Evolutionary conservation across 441 rosid species (phyloP).

Genomic region (Gossypium armourianum): DNA sequence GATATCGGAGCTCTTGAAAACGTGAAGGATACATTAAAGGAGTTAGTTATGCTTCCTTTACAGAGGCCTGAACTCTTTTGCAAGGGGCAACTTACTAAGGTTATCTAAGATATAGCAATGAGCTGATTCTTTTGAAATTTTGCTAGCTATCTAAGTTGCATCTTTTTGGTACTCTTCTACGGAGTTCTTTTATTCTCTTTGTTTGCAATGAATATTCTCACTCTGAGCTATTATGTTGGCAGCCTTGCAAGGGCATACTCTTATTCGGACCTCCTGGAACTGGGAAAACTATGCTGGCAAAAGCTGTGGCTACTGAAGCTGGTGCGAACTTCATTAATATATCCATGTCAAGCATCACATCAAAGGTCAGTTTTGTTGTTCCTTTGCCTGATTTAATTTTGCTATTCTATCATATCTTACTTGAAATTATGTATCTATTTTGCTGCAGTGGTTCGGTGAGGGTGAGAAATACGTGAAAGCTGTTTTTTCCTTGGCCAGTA

Average conservation of each 20-base stretch:
- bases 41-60: slow-evolving; percentile 87
- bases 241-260: slow-evolving; percentile 92
- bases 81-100: slow-evolving; percentile 87
- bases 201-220: not conserved
- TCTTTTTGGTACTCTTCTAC: not conserved
- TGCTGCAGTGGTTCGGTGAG: slow-evolving; percentile 83
- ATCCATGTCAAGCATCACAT: slow-evolving; percentile 92
- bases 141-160: not conserved
- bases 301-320: slow-evolving; percentile 92
- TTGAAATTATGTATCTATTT: slow-evolving; percentile 12
- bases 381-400: slow-evolving; percentile 8
- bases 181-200: slow-evolving; percentile 5
- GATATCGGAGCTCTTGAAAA: slow-evolving; percentile 90
- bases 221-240: slow-evolving; percentile 17
- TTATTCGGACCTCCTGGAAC: slow-evolving; percentile 95
- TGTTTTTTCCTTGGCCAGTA: slow-evolving; percentile 80
- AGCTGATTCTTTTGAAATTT: slow-evolving; percentile 2
- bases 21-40: slow-evolving; percentile 83
- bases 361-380: slow-evolving; percentile 42
- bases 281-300: slow-evolving; percentile 90
- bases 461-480: slow-evolving; percentile 91
- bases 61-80: slow-evolving; percentile 88
- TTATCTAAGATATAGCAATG: slow-evolving; percentile 16
- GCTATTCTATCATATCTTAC: not conserved
- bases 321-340: slow-evolving; percentile 89